Conservation (phyloP, 2,329 filamentous ascomycete genomes). For the Fusarium oxysporum region DNA sequence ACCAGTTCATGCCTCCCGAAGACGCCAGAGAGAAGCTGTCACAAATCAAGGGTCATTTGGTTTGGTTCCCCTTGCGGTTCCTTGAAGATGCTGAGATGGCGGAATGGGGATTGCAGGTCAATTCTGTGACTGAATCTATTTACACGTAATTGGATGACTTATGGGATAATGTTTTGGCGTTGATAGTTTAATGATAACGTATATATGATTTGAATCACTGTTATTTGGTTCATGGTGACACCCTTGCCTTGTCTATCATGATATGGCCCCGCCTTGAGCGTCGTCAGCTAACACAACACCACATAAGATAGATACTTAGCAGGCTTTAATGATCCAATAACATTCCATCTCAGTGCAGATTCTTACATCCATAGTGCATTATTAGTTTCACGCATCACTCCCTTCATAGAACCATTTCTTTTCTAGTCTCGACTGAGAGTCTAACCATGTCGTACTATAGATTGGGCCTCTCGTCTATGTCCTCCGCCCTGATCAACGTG, state of each 20-base stretch:
- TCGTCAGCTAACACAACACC: constrained; percentile 13
- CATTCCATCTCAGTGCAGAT: constrained; percentile 7
- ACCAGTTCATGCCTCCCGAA: constrained; percentile 77
- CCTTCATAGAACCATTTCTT: not conserved
- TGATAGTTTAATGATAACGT: not conserved
- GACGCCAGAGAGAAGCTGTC: constrained; percentile 82
- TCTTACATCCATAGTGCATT: not conserved
- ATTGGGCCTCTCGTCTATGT: constrained; percentile 10
- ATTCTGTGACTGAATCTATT: constrained; percentile 87
- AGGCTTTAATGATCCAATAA: not conserved
- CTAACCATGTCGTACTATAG: constrained; percentile 33
- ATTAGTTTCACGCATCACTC: too few relatives aligned
- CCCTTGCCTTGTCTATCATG: not conserved
- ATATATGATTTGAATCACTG: not conserved
- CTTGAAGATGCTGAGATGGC: constrained; percentile 88
- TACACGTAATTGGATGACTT: constrained; percentile 66
- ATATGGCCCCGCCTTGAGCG: not conserved
- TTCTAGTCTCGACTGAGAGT: constrained; percentile 2
- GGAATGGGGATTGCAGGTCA: constrained; percentile 87
- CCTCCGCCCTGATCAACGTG: constrained; percentile 24
- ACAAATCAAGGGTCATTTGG: constrained; percentile 86
- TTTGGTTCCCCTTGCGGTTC: constrained; percentile 96
- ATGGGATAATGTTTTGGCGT: not conserved
- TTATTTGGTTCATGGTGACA: not conserved
- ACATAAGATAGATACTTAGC: not conserved